Base-by-base conservation (phyloP, 2,329 filamentous ascomycete species). In the Fusarium redolens region DNA sequence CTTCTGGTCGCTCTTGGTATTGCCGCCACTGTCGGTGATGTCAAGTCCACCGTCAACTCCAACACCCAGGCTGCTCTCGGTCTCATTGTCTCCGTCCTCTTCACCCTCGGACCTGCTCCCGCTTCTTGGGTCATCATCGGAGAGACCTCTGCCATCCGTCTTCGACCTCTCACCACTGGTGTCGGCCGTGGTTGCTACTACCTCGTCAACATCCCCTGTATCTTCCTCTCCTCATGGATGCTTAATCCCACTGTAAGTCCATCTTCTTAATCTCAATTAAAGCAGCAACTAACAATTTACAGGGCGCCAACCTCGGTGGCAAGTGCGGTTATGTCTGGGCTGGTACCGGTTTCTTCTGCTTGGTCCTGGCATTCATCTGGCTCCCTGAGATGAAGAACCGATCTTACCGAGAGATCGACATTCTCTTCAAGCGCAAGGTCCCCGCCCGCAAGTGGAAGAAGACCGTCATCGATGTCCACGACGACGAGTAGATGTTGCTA, bases 51-150 rank as follows among this genome's bases (percentile, higher is more conserved):
- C 10, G 76, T 88, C 31, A 68, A 68, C 48, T 84, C 79, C 56
- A 81, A 86, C 37, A 90, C 90, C 4, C 88, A 90, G 79, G 90
- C 90, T 13, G 88, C 86, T 12, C 82, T 92, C 30, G 90, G 90
- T 71, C 82, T 92, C 58, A 90, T 92, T 73, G 84, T 92, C 76
- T 92, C 90, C 33, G 88, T 92, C 62, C 81, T 91, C 37, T 93
- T 91, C 82, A 88, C 86, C 45, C 79, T 90, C 20, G 89, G 88
- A 73, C 89, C 89, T 31, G 90, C 89, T 4, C 90, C 90, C 51
- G 87, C 88, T 44, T 91, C 90, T 14, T 92, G 87, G 86, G 88
- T 89, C 81, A 90, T 92, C 73, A 92, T 92, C 51, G 89, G 87
- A 73, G 90, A 92, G 80, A 92, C 90, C 4, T 91, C 90, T 0